phyloP scores from a whole-genome alignment of 768 basidiomycete genomes.

The Leccinum truebloodii region DNA sequence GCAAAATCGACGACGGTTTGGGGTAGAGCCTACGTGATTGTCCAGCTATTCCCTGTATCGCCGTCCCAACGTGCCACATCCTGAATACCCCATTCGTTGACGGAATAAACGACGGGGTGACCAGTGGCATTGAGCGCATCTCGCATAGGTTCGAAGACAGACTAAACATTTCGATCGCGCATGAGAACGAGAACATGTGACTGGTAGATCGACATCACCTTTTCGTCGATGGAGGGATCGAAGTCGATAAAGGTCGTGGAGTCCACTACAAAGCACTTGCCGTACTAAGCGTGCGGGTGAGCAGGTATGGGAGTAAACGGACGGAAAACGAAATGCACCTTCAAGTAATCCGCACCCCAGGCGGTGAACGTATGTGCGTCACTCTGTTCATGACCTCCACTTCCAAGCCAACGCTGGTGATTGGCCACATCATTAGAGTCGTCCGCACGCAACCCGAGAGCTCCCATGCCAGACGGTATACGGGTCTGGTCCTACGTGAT shows the following conservation, averaged over 20 bases:
- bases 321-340: slow-evolving; percentile 2
- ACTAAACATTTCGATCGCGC: not conserved
- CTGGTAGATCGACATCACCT: not conserved
- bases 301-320: not conserved
- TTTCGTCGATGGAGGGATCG: slow-evolving; percentile 2
- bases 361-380: slow-evolving; percentile 6
- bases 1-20: no score
- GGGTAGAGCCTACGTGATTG: slow-evolving; percentile 28
- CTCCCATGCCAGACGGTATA: slow-evolving; percentile 17
- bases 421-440: not conserved
- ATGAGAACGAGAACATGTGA: not conserved
- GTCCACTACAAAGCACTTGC: slow-evolving; percentile 7
- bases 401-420: slow-evolving; percentile 8
- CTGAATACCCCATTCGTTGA: slow-evolving; percentile 53
- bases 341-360: slow-evolving; percentile 16
- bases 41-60: slow-evolving; percentile 50
- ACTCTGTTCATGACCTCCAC: slow-evolving; percentile 8
- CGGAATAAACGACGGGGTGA: slow-evolving; percentile 43
- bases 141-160: slow-evolving; percentile 4
- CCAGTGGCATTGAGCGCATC: slow-evolving; percentile 5
- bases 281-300: slow-evolving; percentile 4
- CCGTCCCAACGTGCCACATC: slow-evolving; percentile 51
- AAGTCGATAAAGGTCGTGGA: slow-evolving; percentile 3
- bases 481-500: slow-evolving; percentile 10
- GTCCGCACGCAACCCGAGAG: not conserved